These are phyloP conservation scores for Ustilago loliicola DNA, from an alignment of 1,284 basidiomycete species.

Conservation along the genomic window DNA sequence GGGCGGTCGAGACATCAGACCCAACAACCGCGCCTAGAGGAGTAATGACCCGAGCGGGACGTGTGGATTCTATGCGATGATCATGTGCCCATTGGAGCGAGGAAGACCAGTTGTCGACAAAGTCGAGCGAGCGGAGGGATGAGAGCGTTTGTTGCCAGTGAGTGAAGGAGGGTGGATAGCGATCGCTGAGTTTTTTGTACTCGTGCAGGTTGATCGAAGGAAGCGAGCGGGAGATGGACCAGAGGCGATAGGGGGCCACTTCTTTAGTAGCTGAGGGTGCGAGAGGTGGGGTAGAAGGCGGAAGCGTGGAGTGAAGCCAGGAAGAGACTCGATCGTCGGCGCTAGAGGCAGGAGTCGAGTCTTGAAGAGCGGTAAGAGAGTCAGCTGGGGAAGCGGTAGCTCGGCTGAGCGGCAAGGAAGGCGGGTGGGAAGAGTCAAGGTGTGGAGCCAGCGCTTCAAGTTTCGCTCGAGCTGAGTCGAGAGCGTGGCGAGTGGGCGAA, in stretches of 20 bases:
- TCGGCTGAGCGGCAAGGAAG: too few relatives aligned
- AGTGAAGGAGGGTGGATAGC: background rate
- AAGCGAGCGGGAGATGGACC: background rate
- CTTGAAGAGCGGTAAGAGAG: background rate
- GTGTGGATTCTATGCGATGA: background rate
- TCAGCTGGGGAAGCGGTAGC: background rate
- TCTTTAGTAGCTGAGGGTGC: background rate
- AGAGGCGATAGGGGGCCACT: slow-evolving; percentile 23
- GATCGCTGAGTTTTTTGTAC: background rate
- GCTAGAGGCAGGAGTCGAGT: background rate
- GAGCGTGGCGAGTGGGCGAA: slow-evolving; percentile 3
- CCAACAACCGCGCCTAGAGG: slow-evolving; percentile 10
- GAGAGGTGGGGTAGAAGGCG: background rate
- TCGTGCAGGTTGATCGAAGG: slow-evolving; percentile 11
- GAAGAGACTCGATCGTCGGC: background rate
- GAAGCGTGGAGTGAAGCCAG: background rate
- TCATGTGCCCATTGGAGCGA: slow-evolving; percentile 8
- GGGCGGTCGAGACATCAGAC: background rate
- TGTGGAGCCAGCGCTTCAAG: background rate
- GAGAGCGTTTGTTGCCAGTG: background rate
- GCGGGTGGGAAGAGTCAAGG: too few relatives aligned
- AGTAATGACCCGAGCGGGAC: background rate
- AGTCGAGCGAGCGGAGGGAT: background rate
- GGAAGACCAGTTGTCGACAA: background rate
- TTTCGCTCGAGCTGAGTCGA: background rate